Percentiles rank a stretch among this genome's conserved stretches.
phyloP scores from a whole-genome alignment of 2,329 filamentous ascomycete species.

The Chrysosporium queenslandicum region DNA sequence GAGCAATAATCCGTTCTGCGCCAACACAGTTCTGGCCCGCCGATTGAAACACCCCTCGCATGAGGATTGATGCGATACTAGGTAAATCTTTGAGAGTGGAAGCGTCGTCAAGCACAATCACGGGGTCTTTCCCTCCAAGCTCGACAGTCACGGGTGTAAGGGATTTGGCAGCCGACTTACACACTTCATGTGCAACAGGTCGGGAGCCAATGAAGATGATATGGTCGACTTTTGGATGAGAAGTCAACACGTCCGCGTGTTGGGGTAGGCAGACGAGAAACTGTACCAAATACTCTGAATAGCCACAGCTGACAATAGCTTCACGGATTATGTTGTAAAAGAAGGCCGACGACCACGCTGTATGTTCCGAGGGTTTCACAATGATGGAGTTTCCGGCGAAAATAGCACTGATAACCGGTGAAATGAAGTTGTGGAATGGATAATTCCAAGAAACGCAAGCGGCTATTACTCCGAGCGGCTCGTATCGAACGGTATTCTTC shows the following conservation, averaged over 20 bases:
- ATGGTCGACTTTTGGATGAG: conserved; percentile 73
- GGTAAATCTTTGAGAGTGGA: conserved; percentile 50
- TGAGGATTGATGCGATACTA: conserved; percentile 68
- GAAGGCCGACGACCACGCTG: conserved; percentile 81
- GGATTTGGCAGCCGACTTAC: conserved; percentile 69
- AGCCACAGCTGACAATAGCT: conserved; percentile 71
- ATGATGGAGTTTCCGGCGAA: conserved; percentile 88
- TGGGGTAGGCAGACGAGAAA: conserved; percentile 79
- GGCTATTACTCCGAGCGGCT: conserved; percentile 84
- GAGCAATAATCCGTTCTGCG: conserved; percentile 81
- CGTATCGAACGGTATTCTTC: conserved; percentile 77
- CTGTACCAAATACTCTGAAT: conserved; percentile 73
- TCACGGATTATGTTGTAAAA: conserved; percentile 69
- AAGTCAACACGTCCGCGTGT: conserved; percentile 69
- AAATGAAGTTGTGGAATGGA: conserved; percentile 88
- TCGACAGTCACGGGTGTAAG: conserved; percentile 86
- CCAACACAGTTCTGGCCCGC: conserved; percentile 97
- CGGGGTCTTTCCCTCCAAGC: conserved; percentile 89
- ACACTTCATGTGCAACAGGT: conserved; percentile 77
- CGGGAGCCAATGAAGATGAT: conserved; percentile 93
- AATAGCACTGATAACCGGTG: conserved; percentile 78
- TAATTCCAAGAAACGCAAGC: conserved; percentile 97
- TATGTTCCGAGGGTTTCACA: conserved; percentile 91
- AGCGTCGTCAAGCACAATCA: conserved; percentile 72
- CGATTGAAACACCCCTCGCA: conserved; percentile 89